A percentile compares a stretch with the other conserved stretches of the same genome.
phyloP scores from a whole-genome alignment of 2,329 filamentous ascomycete genomes.

The Leptoxyphium fumago region DNA sequence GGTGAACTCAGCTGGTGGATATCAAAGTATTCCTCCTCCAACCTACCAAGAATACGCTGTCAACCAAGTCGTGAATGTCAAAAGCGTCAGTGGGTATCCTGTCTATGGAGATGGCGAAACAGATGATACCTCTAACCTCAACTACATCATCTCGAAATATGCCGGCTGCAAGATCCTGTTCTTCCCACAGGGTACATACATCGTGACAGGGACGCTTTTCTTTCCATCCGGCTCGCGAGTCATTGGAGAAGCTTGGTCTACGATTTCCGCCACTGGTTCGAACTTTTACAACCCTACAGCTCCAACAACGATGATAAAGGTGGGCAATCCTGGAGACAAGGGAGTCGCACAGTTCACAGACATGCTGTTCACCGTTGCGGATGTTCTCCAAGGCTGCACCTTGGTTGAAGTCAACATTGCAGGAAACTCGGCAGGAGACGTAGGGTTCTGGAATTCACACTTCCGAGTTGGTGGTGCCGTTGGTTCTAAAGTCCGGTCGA shows the following conservation, averaged over 20 bases:
- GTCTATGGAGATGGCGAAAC: slow-evolving; percentile 20
- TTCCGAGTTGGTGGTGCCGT: slow-evolving; percentile 22
- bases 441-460: slow-evolving; percentile 27
- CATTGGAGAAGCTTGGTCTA: slow-evolving; percentile 41
- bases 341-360: slow-evolving; percentile 38
- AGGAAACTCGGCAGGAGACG: slow-evolving; percentile 31
- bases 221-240: slow-evolving; percentile 37
- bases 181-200: slow-evolving; percentile 32
- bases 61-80: slow-evolving; percentile 6
- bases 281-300: slow-evolving; percentile 29
- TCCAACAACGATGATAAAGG: slow-evolving; percentile 35
- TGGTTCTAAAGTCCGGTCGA: slow-evolving; percentile 16
- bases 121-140: slow-evolving; percentile 23
- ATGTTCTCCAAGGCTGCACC: slow-evolving; percentile 29
- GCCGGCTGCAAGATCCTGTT: slow-evolving; percentile 24
- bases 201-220: slow-evolving; percentile 31
- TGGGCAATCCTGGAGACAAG: slow-evolving; percentile 37
- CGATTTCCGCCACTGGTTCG: slow-evolving; percentile 33
- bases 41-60: slow-evolving; percentile 3
- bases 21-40: slow-evolving; percentile 1
- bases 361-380: slow-evolving; percentile 37
- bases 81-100: slow-evolving; percentile 3
- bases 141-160: slow-evolving; percentile 4
- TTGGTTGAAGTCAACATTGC: slow-evolving; percentile 38
- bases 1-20: slow-evolving; percentile 1